phyloP scores from a whole-genome alignment of 345 rosid genomes.

The Salix koriyanagi region DNA sequence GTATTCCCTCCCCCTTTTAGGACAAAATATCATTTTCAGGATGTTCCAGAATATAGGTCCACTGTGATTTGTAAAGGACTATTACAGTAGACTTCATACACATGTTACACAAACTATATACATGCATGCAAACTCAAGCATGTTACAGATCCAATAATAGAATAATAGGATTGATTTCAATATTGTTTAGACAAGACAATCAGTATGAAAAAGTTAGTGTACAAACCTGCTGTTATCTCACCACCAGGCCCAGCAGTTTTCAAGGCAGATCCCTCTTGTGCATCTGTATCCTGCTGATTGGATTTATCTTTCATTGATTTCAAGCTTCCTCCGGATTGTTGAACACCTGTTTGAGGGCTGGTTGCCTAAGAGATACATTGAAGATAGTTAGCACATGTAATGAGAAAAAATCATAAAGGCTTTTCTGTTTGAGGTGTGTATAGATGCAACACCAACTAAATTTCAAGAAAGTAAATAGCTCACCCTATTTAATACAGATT shows the following conservation, averaged over 20 bases:
- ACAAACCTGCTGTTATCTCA: slow-evolving; percentile 92
- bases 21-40: background rate
- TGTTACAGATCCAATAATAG: background rate
- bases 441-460: slow-evolving; percentile 4
- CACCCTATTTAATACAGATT: slow-evolving; percentile 72
- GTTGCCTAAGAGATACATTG: slow-evolving; percentile 53
- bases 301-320: slow-evolving; percentile 82
- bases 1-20: background rate
- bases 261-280: slow-evolving; percentile 68
- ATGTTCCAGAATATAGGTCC: background rate
- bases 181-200: background rate
- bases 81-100: background rate
- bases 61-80: background rate
- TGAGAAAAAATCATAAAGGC: background rate
- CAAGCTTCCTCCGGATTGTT: slow-evolving; percentile 71
- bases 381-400: background rate
- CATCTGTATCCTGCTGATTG: slow-evolving; percentile 63
- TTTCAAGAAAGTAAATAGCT: slow-evolving; percentile 7
- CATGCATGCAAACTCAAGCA: background rate
- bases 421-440: background rate
- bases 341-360: slow-evolving; percentile 78
- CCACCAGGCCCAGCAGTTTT: slow-evolving; percentile 92
- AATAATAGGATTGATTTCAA: background rate
- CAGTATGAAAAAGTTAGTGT: background rate
- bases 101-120: background rate